A percentile compares a stretch with the other conserved stretches of the same genome.
Conservation (phyloP, 345 rosid genomes). For the Eutrema heterophyllum region DNA sequence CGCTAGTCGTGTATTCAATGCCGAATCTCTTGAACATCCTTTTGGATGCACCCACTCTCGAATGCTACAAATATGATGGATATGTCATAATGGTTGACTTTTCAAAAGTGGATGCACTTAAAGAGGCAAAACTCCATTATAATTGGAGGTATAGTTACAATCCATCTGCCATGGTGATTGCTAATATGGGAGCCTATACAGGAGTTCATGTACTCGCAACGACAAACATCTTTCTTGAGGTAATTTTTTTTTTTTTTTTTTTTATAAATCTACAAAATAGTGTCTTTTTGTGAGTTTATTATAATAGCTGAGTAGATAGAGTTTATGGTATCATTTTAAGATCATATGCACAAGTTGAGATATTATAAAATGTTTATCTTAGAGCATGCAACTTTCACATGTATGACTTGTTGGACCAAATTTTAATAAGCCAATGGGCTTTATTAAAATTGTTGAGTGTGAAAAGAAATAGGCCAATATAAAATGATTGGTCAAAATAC, state of each 20-base stretch:
- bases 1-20: not conserved
- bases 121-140: not conserved
- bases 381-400: not conserved
- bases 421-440: too few species aligned
- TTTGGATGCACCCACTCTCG: not conserved
- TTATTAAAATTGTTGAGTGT: too few species aligned
- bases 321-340: not conserved
- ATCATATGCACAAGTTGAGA: not conserved
- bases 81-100: not conserved
- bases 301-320: not conserved
- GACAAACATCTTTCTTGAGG: constrained; percentile 16
- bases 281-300: not conserved
- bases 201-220: not conserved
- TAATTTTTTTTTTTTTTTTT: not conserved
- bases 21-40: not conserved
- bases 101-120: not conserved
- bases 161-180: not conserved
- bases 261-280: not conserved
- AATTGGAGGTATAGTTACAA: not conserved
- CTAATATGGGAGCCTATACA: not conserved
- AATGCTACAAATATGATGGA: constrained; percentile 1
- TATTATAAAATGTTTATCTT: not conserved
- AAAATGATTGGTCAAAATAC: too few species aligned
- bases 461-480: too few species aligned
- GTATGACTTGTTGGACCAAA: not conserved